phyloP scores from a whole-genome alignment of 1,139 yeast genomes.

The Protomyces macrosporus region DNA sequence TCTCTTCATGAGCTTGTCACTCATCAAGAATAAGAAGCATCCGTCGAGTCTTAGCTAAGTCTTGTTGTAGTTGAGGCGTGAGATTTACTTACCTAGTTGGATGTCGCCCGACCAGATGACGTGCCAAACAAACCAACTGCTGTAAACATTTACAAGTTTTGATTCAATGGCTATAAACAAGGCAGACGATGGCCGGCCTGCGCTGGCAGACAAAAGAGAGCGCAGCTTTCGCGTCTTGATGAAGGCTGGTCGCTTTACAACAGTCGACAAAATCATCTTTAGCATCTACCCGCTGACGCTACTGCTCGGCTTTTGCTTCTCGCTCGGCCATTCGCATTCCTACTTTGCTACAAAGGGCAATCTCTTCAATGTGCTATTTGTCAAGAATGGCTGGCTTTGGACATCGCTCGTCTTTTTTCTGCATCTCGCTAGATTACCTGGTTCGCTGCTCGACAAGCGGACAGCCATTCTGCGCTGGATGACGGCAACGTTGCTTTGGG shows the following conservation, averaged over 20 bases:
- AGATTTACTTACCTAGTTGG: too few species aligned
- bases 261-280: slow-evolving; percentile 12
- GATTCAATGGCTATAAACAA: not conserved
- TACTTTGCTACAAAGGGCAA: slow-evolving; percentile 59
- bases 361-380: slow-evolving; percentile 65
- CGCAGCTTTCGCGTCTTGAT: not conserved
- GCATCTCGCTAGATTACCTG: slow-evolving; percentile 30
- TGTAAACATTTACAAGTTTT: too few species aligned
- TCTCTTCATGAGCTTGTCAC: not conserved
- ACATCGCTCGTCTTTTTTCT: slow-evolving; percentile 50
- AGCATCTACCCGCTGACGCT: slow-evolving; percentile 18
- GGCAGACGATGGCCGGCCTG: not conserved
- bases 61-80: too few species aligned
- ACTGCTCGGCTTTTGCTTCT: slow-evolving; percentile 18
- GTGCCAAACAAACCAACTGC: too few species aligned
- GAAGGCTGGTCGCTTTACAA: slow-evolving; percentile 4
- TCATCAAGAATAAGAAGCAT: too few species aligned
- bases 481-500: slow-evolving; percentile 71
- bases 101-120: too few species aligned
- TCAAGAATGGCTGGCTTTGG: slow-evolving; percentile 93
- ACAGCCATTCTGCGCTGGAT: slow-evolving; percentile 40
- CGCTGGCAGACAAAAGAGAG: not conserved
- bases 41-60: too few species aligned
- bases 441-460: slow-evolving; percentile 20
- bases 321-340: slow-evolving; percentile 16